phyloP scores from a whole-genome alignment of 2,329 filamentous ascomycete species.

The Xylariaceae sp. region DNA sequence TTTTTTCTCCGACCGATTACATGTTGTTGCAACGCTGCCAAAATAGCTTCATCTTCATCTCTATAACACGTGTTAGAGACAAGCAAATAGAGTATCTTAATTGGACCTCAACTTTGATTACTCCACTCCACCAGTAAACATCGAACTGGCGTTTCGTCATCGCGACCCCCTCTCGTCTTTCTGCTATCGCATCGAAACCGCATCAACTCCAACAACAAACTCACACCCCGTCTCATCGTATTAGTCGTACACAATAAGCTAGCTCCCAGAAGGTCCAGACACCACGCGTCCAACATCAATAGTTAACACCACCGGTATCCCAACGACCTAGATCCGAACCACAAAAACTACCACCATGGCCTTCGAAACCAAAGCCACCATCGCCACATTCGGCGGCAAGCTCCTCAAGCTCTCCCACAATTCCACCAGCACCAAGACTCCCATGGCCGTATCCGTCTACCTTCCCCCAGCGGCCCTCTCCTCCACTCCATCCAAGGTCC shows the following conservation, averaged over 20 bases:
- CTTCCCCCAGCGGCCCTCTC: slow-evolving; percentile 67
- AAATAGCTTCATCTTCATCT: no score
- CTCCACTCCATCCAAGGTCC: slow-evolving; percentile 51
- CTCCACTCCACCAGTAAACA: not conserved
- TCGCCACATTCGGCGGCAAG: slow-evolving; percentile 88
- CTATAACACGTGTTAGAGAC: no score
- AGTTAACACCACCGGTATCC: not conserved
- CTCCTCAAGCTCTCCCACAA: slow-evolving; percentile 90
- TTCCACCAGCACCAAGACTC: slow-evolving; percentile 72
- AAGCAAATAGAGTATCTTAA: no score
- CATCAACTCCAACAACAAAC: no score
- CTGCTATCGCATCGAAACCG: not conserved
- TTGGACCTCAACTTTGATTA: not conserved
- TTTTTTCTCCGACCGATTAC: no score
- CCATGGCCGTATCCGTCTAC: slow-evolving; percentile 92
- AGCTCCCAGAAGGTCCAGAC: no score
- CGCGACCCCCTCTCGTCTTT: slow-evolving; percentile 1
- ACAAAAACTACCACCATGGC: slow-evolving; percentile 52
- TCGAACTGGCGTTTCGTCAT: slow-evolving; percentile 1
- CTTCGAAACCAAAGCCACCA: slow-evolving; percentile 85
- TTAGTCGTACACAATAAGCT: not conserved
- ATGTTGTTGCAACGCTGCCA: no score
- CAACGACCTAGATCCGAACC: slow-evolving; percentile 1
- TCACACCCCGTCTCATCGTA: not conserved
- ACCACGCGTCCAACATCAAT: not conserved